Evolutionary conservation across 257 asterid genomes (phyloP).

Genomic region (Datura wrightii): DNA sequence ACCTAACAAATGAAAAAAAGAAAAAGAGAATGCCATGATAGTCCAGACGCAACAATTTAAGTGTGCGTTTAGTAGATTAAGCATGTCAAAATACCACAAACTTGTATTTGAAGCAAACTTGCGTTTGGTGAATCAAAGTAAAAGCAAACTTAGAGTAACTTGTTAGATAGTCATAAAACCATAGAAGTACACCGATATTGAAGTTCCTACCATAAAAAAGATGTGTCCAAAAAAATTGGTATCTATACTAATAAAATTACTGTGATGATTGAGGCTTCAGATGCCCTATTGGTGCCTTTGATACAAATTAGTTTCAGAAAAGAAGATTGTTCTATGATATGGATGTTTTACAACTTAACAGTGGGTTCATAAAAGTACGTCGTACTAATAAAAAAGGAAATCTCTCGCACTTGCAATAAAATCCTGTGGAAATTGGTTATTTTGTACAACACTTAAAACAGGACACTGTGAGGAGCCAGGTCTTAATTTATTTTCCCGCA

Average conservation of each 20-base stretch:
- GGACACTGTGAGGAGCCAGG: neutral
- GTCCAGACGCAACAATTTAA: neutral
- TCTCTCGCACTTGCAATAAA: neutral
- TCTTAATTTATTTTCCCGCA: neutral
- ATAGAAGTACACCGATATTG: neutral
- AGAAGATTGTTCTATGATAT: neutral
- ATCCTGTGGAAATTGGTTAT: neutral
- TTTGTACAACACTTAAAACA: neutral
- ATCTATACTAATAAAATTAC: neutral
- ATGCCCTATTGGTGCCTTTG: neutral
- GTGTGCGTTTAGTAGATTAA: neutral
- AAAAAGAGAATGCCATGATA: neutral
- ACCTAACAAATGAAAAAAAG: no score
- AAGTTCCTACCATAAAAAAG: neutral
- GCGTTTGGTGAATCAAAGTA: neutral
- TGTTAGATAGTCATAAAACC: neutral
- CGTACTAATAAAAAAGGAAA: neutral
- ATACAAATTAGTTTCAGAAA: neutral
- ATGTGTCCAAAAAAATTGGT: neutral
- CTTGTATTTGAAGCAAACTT: neutral
- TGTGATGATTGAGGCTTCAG: neutral
- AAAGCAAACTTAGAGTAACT: neutral
- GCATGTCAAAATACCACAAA: neutral
- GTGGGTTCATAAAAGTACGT: neutral
- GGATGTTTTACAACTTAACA: neutral